phyloP scores from a whole-genome alignment of 768 basidiomycete genomes.

The Sporobolomyces phaffii region DNA sequence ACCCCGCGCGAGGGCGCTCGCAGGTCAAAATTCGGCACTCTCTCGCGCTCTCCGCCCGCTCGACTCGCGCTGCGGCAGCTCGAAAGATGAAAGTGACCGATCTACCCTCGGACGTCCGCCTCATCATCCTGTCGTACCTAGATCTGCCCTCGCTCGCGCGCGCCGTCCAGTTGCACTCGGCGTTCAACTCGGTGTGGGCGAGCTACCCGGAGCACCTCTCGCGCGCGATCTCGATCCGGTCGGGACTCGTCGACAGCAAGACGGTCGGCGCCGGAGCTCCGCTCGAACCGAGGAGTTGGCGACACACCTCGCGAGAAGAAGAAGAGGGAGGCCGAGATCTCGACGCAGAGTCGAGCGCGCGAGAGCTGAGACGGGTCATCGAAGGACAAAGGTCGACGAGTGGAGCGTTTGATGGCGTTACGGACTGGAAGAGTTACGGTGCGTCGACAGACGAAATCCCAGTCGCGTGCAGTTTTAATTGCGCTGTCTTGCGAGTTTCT shows the following conservation, averaged over 20 bases:
- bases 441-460: neutral
- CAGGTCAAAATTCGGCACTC: too few species aligned
- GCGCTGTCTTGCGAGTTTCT: too few species aligned
- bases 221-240: slow-evolving; percentile 8
- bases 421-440: slow-evolving; percentile 3
- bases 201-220: neutral
- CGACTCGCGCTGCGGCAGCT: too few species aligned
- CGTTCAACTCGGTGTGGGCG: slow-evolving; percentile 1
- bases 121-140: neutral
- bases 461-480: neutral
- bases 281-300: too few species aligned
- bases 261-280: neutral
- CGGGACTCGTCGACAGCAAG: neutral
- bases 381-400: neutral
- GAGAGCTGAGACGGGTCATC: neutral
- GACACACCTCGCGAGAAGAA: neutral
- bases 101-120: slow-evolving; percentile 12
- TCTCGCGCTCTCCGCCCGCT: too few species aligned
- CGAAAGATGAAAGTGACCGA: neutral
- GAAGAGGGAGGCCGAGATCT: neutral
- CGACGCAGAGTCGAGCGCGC: neutral
- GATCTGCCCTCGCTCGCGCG: slow-evolving; percentile 10
- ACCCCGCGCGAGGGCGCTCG: too few species aligned
- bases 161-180: neutral
- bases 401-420: neutral